These are phyloP conservation scores for Trichosporon sp. DNA, from an alignment of 1,284 basidiomycete genomes.

Conservation along the genomic window DNA sequence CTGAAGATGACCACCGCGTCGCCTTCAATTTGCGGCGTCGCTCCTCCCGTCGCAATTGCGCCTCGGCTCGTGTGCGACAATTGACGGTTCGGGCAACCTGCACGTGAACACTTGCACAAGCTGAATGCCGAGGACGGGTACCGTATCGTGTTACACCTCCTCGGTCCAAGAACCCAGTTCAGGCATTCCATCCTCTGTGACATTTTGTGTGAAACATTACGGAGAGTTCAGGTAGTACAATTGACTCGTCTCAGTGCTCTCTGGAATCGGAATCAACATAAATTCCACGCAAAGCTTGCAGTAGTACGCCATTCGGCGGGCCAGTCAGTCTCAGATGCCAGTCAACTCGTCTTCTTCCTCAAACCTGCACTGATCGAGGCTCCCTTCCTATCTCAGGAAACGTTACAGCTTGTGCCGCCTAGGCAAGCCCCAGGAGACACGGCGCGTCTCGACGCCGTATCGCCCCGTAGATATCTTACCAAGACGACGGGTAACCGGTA, in stretches of 20 bases:
- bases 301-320: too few relatives aligned
- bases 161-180: neutral
- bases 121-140: neutral
- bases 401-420: neutral
- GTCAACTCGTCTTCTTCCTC: neutral
- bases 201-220: neutral
- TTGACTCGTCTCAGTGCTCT: neutral
- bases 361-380: too few relatives aligned
- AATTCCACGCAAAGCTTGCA: neutral
- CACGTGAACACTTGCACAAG: neutral
- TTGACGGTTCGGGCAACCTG: neutral
- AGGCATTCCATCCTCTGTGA: neutral
- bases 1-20: neutral
- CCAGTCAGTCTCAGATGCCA: too few relatives aligned
- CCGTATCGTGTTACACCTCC: neutral
- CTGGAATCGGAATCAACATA: neutral
- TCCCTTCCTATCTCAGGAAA: neutral
- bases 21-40: neutral
- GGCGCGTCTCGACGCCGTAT: neutral
- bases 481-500: neutral
- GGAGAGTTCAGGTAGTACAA: conserved; percentile 1
- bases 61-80: neutral
- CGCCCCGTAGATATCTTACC: neutral
- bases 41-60: neutral
- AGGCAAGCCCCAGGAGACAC: neutral